Conservation (phyloP, 192 early-diverging fungal species). For the Backusella psychrophila region DNA sequence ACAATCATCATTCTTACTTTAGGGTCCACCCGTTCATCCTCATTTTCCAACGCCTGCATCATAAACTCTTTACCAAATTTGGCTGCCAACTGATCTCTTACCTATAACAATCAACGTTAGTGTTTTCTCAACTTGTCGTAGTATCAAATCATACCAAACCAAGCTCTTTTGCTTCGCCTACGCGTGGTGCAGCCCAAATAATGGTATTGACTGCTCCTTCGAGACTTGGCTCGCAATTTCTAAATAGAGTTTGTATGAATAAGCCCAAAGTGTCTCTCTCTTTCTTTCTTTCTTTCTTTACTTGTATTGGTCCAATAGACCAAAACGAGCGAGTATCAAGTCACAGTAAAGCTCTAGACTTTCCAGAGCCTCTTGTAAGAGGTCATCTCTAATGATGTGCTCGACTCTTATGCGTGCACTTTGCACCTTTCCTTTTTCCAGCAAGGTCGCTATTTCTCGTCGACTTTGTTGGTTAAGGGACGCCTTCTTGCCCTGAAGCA, state of each 20-base stretch:
- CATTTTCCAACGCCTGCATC: constrained; percentile 70
- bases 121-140: not conserved
- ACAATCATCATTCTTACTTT: constrained; percentile 41
- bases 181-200: constrained; percentile 86
- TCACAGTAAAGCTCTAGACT: constrained; percentile 92
- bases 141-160: constrained; percentile 28
- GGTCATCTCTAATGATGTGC: constrained; percentile 94
- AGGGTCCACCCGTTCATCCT: constrained; percentile 70
- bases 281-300: constrained; percentile 18
- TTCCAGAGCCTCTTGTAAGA: constrained; percentile 90
- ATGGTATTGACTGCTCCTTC: constrained; percentile 86
- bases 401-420: constrained; percentile 89
- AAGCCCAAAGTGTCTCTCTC: not conserved
- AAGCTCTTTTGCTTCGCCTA: constrained; percentile 83
- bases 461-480: constrained; percentile 70
- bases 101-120: constrained; percentile 20
- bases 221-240: constrained; percentile 78
- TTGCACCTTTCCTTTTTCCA: constrained; percentile 82
- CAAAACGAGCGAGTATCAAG: constrained; percentile 82
- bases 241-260: constrained; percentile 11
- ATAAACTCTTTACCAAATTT: constrained; percentile 88
- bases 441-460: constrained; percentile 77
- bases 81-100: constrained; percentile 75
- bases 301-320: constrained; percentile 81
- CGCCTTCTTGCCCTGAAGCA: constrained; percentile 86